Evolutionary conservation across 768 basidiomycete genomes (phyloP), one percentile per base, ranked within the genome.

Genomic region (Rhodosporidiobolus sp.): DNA sequence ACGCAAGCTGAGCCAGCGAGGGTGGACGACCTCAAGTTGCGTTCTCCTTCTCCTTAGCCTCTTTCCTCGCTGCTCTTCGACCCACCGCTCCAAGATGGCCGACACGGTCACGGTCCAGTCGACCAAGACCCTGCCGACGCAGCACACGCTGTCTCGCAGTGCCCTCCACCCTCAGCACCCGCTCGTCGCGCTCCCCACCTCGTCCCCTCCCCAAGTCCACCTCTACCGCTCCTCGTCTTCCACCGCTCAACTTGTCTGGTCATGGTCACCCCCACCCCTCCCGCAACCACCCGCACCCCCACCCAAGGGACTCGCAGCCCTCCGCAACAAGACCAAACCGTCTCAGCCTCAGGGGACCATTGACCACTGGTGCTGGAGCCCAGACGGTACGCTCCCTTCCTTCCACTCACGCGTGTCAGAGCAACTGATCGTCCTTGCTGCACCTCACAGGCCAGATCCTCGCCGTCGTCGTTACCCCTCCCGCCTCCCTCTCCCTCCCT

Each of bases 401-500:
- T 5, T 62, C 38, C 5, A 8, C 50, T 24, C 24, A 4, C 38
- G 7, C 26, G 14, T 7, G 16, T 2, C 20, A 52, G 26, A 52
- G 26, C 46, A 48, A 19, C 46, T 22, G 46, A 48, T 59, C 65
- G 48, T 38, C 49, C 48, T 49, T 17, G 35, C 53, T n/a, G 32
- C 53, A n/a, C 30, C 32, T 59, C 19, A 26, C 62, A 62, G 71
- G 71, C 14, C 49, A 67, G 22, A 30, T 59, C 38, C 32, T 72
- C 52, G 61, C 56, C 50, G 66, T 62, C 43, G 43, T 72, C 50
- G 46, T 67, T 38, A 11, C 62, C 20, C 65, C 70, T 2, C 60
- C 70, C 12, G 16, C 66, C 8, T 54, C 65, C 22, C 1, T 56
- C 5, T 26, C 73, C 4, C 19, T n/a, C 26, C 5, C 34, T n/a